phyloP scores from a whole-genome alignment of 805 yeast genomes.

The Scheffersomyces lignosus region DNA sequence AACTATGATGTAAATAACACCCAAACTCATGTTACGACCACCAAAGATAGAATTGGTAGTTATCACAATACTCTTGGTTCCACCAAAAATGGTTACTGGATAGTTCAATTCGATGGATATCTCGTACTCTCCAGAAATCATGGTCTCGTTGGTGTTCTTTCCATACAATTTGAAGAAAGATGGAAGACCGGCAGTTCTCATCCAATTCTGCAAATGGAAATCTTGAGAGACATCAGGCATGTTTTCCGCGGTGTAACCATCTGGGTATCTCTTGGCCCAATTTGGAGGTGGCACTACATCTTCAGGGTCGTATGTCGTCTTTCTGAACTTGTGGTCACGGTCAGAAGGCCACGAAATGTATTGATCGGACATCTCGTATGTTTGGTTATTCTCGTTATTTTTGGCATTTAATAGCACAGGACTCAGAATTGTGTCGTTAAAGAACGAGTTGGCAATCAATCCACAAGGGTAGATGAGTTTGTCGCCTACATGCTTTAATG shows the following conservation, averaged over 20 bases:
- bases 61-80: constrained; percentile 79
- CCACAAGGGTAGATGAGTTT: constrained; percentile 86
- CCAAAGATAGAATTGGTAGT: constrained; percentile 85
- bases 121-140: constrained; percentile 68
- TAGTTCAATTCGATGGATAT: constrained; percentile 72
- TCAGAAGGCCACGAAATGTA: constrained; percentile 90
- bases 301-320: constrained; percentile 62
- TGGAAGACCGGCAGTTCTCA: constrained; percentile 95
- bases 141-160: constrained; percentile 58
- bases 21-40: constrained; percentile 81
- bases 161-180: constrained; percentile 81
- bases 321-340: constrained; percentile 61
- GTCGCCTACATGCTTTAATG: constrained; percentile 37
- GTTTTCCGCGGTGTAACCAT: constrained; percentile 84
- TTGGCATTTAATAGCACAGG: constrained; percentile 49
- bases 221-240: constrained; percentile 72
- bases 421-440: constrained; percentile 79
- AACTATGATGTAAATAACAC: constrained; percentile 80
- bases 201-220: constrained; percentile 95
- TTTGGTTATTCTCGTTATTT: constrained; percentile 43
- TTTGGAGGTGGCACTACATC: constrained; percentile 93
- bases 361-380: constrained; percentile 44
- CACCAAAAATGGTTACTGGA: constrained; percentile 82
- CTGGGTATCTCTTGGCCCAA: constrained; percentile 77
- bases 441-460: constrained; percentile 85